phyloP scores from a whole-genome alignment of 164 flowering plant genomes.

The Tinospora cordifolia region DNA sequence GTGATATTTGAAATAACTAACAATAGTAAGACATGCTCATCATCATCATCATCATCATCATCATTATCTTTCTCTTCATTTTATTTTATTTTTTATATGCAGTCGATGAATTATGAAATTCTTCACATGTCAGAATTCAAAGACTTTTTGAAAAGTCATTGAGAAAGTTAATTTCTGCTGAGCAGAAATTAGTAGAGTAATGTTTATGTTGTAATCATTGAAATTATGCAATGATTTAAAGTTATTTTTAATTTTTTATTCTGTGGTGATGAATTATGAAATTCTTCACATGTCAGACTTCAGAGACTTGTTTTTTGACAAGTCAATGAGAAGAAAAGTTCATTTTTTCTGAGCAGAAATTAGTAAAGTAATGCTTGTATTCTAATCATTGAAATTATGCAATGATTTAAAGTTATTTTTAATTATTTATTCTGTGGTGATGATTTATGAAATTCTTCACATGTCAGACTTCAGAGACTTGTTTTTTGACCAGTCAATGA shows the following conservation, averaged over 20 bases:
- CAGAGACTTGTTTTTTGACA: not conserved
- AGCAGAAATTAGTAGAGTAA: too few species aligned
- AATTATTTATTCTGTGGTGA: not conserved
- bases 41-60: too few species aligned
- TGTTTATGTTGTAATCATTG: too few species aligned
- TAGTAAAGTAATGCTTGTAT: not conserved
- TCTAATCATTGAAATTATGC: not conserved
- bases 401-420: not conserved
- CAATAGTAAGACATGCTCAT: too few species aligned
- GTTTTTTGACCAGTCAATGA: not conserved
- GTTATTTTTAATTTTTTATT: not conserved
- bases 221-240: too few species aligned
- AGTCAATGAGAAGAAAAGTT: too few species aligned
- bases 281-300: not conserved
- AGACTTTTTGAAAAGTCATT: not conserved
- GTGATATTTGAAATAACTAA: too few species aligned
- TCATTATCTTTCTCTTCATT: too few species aligned
- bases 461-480: not conserved
- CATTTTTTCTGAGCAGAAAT: too few species aligned
- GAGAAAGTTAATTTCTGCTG: too few species aligned
- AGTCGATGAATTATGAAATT: not conserved
- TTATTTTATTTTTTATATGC: not conserved
- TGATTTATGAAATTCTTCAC: constrained; percentile 1
- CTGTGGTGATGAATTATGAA: not conserved
- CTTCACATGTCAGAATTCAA: not conserved